Conservation (phyloP, 306 rosid species). For the Gynostemma pentaphyllum region DNA sequence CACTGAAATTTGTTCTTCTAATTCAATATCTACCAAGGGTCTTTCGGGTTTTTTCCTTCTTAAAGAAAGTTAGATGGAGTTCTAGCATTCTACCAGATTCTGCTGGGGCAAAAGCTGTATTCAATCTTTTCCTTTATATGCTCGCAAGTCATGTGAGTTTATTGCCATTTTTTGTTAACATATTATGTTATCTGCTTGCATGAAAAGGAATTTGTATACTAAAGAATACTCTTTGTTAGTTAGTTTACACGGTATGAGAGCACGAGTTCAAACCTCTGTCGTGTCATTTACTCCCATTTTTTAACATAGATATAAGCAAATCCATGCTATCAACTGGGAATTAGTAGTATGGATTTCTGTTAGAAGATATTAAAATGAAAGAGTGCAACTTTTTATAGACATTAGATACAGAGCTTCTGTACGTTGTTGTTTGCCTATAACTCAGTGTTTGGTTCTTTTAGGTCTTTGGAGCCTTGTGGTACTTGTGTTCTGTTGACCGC, state of each 20-base stretch:
- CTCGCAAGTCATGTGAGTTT: constrained; percentile 17
- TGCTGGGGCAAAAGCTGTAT: constrained; percentile 12
- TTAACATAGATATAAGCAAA: background rate
- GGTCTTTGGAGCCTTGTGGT: constrained; percentile 22
- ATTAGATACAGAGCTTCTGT: background rate
- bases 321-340: background rate
- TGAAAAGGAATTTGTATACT: too few species aligned
- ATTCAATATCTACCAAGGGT: constrained; percentile 19
- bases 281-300: too few species aligned
- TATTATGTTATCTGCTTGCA: background rate
- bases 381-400: background rate
- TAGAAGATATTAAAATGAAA: background rate
- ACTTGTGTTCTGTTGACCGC: constrained; percentile 12
- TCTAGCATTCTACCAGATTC: constrained; percentile 5
- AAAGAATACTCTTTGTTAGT: too few species aligned
- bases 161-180: background rate
- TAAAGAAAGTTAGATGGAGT: constrained; percentile 4
- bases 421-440: background rate
- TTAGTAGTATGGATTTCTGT: background rate
- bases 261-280: too few species aligned
- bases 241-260: too few species aligned
- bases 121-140: constrained; percentile 15
- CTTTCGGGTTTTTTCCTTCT: constrained; percentile 10
- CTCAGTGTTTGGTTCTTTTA: background rate
- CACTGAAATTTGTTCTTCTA: constrained; percentile 9